Percentiles rank a stretch among this genome's conserved stretches.
These are phyloP conservation scores for Chaetomium cochliodes DNA, from an alignment of 495 filamentous ascomycete species.

Conservation along the genomic window DNA sequence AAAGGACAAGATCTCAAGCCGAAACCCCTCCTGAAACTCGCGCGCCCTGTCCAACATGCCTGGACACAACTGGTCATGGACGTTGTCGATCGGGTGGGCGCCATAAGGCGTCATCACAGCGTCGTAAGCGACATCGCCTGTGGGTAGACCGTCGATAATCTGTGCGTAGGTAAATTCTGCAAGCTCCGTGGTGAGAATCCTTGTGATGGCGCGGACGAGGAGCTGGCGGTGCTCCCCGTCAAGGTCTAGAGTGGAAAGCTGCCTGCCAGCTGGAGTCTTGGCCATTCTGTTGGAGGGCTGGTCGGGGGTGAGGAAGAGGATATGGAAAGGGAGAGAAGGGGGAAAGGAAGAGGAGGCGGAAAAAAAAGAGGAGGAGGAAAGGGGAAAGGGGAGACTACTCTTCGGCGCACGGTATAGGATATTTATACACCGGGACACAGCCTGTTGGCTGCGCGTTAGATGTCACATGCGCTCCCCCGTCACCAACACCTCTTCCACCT, in stretches of 20 bases:
- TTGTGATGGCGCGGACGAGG: conserved; percentile 23
- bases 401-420: too few relatives aligned
- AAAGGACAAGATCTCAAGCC: conserved; percentile 20
- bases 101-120: background rate
- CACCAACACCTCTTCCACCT: too few relatives aligned
- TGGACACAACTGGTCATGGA: conserved; percentile 28
- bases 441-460: too few relatives aligned
- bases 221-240: conserved; percentile 18
- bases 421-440: too few relatives aligned
- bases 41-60: conserved; percentile 24
- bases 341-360: too few relatives aligned
- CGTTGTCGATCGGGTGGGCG: conserved; percentile 21
- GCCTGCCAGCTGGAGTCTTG: background rate
- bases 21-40: conserved; percentile 20
- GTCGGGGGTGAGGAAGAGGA: too few relatives aligned
- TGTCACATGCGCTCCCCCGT: too few relatives aligned
- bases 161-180: conserved; percentile 36
- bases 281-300: too few relatives aligned
- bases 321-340: too few relatives aligned
- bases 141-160: conserved; percentile 38
- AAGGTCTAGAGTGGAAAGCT: conserved; percentile 17
- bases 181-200: conserved; percentile 25
- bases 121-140: conserved; percentile 26
- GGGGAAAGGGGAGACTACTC: too few relatives aligned
- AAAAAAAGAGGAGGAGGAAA: too few relatives aligned